phyloP scores from a whole-genome alignment of 352 stramenopile species.

The Pythium guiyangense region DNA sequence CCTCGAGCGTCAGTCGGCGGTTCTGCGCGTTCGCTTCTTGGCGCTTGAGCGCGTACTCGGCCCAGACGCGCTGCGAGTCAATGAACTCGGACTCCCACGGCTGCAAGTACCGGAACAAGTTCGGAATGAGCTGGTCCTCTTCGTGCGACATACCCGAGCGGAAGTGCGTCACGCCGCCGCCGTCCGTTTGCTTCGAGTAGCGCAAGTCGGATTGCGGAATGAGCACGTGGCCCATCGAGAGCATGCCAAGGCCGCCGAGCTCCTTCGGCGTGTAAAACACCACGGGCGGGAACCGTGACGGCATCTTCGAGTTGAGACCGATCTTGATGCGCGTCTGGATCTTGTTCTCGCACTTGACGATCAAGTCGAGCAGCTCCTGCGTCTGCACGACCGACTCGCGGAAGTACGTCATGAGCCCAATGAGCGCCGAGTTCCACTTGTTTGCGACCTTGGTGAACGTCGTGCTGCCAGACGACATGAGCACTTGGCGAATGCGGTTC shows the following conservation, averaged over 20 bases:
- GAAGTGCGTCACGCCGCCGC: conserved; percentile 98
- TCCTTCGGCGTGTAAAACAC: conserved; percentile 99
- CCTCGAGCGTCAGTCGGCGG: conserved; percentile 97
- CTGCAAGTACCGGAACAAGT: conserved; percentile 99
- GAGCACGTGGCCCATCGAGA: conserved; percentile 99
- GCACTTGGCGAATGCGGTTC: conserved; percentile 98
- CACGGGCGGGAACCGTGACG: conserved; percentile 97
- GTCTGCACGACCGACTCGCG: conserved; percentile 99
- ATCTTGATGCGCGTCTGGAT: conserved; percentile 99
- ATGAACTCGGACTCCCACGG: conserved; percentile 99
- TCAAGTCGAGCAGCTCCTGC: conserved; percentile 98
- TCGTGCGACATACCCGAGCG: conserved; percentile 95
- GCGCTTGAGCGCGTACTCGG: conserved; percentile 99
- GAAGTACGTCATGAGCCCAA: conserved; percentile 99
- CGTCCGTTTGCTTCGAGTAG: conserved; percentile 99
- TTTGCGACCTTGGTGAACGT: conserved; percentile 99
- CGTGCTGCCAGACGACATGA: conserved; percentile 99
- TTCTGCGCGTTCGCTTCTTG: conserved; percentile 99
- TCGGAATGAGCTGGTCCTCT: conserved; percentile 99
- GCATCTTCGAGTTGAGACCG: conserved; percentile 99
- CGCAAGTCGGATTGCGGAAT: conserved; percentile 99
- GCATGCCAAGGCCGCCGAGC: conserved; percentile 98
- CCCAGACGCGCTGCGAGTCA: conserved; percentile 99
- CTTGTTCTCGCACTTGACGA: conserved; percentile 99
- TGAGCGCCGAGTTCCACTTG: conserved; percentile 96